Evolutionary conservation across 768 basidiomycete genomes (phyloP), one percentile per base, ranked within the genome.

Genomic region (Lactifluus volemus): DNA sequence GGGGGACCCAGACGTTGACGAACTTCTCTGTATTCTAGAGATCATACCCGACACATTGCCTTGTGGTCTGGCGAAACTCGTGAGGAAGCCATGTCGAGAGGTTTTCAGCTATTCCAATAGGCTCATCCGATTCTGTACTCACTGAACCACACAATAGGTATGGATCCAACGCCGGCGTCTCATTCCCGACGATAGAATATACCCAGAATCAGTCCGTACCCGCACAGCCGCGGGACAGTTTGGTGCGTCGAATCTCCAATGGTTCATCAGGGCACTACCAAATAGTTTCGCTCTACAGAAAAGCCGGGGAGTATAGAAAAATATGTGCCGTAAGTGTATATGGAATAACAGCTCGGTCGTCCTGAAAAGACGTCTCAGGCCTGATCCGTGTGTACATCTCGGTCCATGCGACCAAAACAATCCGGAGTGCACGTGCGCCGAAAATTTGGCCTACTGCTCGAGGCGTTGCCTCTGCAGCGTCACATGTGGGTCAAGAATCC

Each of bases 381-480:
- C 41, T 30, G 65, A 71, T 10, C 83, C 82, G 25, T 87, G 86
- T 67, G 67, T 71, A 15, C 85, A 89, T 69, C 44, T 66, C 12
- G 87, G 86, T 0, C 78, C 79, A 5, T 89, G 87, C 65, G 71
- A 70, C 54, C 66, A 68, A 29, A 54, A 55, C 12, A 68, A 68
- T 11, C 67, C 71, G 0, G 52, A 72, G 0, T 88, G 86, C 59
- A 66, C 70, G 2, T 89, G 88, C 69, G 76, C 72, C 63, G 63
- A 66, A 29, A 79, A 78, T 54, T 69, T 73, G n/a, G 73, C 78
- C 0, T 79, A 82, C 61, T 89, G 88, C 66, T 77, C 79, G 55
- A 74, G 77, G 11, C 75, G 73, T 19, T 89, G 88, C 64, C 71
- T 73, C 1, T 89, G 88, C 66, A 67, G 71, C 25, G 60, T 59